Evolutionary conservation across 176 grass and related monocot genomes (phyloP).

Genomic region (Panicum miliaceum): DNA sequence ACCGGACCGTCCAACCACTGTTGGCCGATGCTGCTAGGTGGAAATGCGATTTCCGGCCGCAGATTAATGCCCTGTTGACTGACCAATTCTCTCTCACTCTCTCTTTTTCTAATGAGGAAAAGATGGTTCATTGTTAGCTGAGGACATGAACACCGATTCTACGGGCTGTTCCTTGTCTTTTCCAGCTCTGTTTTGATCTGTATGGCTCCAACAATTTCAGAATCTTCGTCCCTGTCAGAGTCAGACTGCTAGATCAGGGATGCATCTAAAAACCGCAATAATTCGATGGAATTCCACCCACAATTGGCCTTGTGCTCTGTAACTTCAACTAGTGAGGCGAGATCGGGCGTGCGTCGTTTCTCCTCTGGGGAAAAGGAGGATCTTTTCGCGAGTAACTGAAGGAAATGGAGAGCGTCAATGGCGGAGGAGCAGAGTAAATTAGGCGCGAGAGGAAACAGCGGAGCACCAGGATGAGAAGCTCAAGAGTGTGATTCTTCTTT

Average conservation of each 20-base stretch:
- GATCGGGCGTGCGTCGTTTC: constrained; percentile 9
- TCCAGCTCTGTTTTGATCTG: not conserved
- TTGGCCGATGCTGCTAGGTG: constrained; percentile 1
- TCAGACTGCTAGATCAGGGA: constrained; percentile 11
- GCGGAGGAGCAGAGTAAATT: not conserved
- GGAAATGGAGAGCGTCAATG: constrained; percentile 17
- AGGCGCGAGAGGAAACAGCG: constrained; percentile 10
- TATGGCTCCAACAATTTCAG: not conserved
- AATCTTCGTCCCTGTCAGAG: constrained; percentile 15
- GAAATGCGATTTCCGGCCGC: constrained; percentile 33
- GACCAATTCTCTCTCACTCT: not conserved
- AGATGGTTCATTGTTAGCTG: not conserved
- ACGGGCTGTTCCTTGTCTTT: not conserved
- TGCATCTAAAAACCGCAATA: constrained; percentile 32
- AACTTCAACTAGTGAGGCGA: not conserved
- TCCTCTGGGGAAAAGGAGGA: not conserved
- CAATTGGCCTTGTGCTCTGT: not conserved
- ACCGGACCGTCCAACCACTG: constrained; percentile 40
- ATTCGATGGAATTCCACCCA: not conserved
- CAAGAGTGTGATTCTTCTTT: constrained; percentile 43
- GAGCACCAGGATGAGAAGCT: constrained; percentile 5
- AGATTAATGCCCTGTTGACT: constrained; percentile 16
- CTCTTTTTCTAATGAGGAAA: not conserved
- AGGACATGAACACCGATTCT: not conserved
- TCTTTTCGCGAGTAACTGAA: constrained; percentile 14